Evolutionary conservation across 2,329 filamentous ascomycete species (phyloP).

Genomic region (Mycogone perniciosa): DNA sequence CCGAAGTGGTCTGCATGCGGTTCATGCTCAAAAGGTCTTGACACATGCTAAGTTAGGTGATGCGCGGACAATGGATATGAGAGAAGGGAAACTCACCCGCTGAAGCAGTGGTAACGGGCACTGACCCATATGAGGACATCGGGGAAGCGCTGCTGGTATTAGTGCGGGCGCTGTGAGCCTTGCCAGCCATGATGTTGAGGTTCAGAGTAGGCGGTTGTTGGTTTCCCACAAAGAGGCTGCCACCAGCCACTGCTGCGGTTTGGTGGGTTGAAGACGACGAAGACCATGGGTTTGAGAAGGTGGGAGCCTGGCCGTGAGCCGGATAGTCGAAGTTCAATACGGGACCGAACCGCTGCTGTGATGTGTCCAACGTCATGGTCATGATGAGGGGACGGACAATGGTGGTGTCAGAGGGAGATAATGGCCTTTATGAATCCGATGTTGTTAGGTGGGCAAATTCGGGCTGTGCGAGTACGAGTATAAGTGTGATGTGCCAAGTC

Average conservation of each 20-base stretch:
- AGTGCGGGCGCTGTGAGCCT: conserved; percentile 45
- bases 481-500: not conserved
- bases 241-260: conserved; percentile 44
- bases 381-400: conserved; percentile 46
- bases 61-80: not conserved
- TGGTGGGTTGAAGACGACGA: conserved; percentile 42
- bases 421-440: not conserved
- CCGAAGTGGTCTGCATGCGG: conserved; percentile 54
- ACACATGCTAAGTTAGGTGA: conserved; percentile 57
- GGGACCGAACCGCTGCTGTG: conserved; percentile 72
- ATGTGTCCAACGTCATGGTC: conserved; percentile 92
- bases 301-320: conserved; percentile 47
- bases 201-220: conserved; percentile 40
- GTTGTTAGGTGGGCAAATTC: not conserved
- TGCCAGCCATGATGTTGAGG: conserved; percentile 45
- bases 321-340: conserved; percentile 73
- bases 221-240: conserved; percentile 58
- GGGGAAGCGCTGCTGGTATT: conserved; percentile 51
- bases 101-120: conserved; percentile 67
- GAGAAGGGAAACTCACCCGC: conserved; percentile 48
- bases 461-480: too few species aligned
- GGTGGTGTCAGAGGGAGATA: not conserved
- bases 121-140: conserved; percentile 65
- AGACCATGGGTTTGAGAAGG: conserved; percentile 91
- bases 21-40: conserved; percentile 70